Evolutionary conservation across 768 basidiomycete genomes (phyloP), one percentile per base, ranked within the genome.

Genomic region (Russula ochroleuca): DNA sequence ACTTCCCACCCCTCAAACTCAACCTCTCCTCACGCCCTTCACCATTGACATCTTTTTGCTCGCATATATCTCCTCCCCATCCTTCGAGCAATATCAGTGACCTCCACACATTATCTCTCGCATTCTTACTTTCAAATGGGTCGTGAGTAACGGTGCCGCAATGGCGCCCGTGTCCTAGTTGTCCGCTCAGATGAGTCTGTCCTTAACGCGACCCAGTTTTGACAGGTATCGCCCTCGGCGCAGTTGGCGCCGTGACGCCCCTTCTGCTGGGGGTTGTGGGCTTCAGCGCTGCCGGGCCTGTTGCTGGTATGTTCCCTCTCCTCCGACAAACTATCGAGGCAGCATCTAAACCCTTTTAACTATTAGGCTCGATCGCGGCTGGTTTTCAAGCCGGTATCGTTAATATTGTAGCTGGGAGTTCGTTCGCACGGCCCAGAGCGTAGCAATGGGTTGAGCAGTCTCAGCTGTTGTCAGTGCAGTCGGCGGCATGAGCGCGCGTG

Each of bases 371-470:
- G 10, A 28, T 64, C 0, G 59, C 64, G 0, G 63, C 63, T 7
- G 28, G 38, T 5, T 23, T 52, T 5, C 66, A 67, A 38, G 56
- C 66, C 19, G 23, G 40, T 11, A 65, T 67, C 28, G 63, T 59
- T 8, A 65, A 57, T 25, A 59, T 65, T 31, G 63, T 5, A 9
- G 63, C 63, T 9, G 63, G 63, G 1, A 66, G 53, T 21, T 5
- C 45, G 0, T 61, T 65, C 45, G 64, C 66, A 17, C 9, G 1
- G 47, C 37, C 3, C 66, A 67, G 45, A 61, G 59, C 37, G 40
- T 54, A 3, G 66, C 59, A 37, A 67, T 61, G 56, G 59, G 64
- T 11, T 59, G 64, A 7, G 59, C 47, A 5, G 9, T 61, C 1
- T 48, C 64, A 25, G 38, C 45, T 0, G 28, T 5, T 28, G 28